Conservation (phyloP, 352 stramenopile genomes). For the Hyaloperonospora arabidopsidis region DNA sequence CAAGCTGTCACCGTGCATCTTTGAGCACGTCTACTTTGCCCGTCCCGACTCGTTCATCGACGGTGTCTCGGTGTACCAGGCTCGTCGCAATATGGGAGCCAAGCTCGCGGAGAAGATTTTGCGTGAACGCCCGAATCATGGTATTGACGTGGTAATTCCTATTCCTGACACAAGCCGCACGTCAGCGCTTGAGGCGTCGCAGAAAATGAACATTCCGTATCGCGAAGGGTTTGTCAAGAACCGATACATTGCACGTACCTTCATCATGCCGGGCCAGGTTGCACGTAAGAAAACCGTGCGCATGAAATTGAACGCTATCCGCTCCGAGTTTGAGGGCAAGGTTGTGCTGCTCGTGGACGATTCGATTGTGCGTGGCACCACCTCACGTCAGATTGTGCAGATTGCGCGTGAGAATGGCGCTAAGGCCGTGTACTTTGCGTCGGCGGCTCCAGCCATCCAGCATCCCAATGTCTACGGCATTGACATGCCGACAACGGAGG, state of each 20-base stretch:
- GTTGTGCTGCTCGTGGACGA: constrained; percentile 99
- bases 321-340: constrained; percentile 86
- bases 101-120: constrained; percentile 96
- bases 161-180: constrained; percentile 98
- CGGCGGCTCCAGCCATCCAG: constrained; percentile 93
- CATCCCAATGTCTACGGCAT: constrained; percentile 99
- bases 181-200: constrained; percentile 88
- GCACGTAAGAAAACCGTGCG: constrained; percentile 94
- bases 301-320: constrained; percentile 98
- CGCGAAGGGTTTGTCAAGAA: constrained; percentile 99
- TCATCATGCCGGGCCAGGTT: constrained; percentile 99
- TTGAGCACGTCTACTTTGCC: constrained; percentile 99
- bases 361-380: constrained; percentile 98
- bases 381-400: constrained; percentile 96
- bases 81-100: constrained; percentile 96
- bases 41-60: constrained; percentile 98
- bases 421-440: constrained; percentile 93
- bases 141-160: constrained; percentile 97
- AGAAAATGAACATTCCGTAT: constrained; percentile 88
- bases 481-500: constrained; percentile 96
- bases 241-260: constrained; percentile 97
- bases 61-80: constrained; percentile 96
- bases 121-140: constrained; percentile 85
- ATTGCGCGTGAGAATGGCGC: constrained; percentile 97
- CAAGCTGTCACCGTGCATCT: constrained; percentile 94